Conservation (phyloP, 2,329 filamentous ascomycete species). For the Arthroderma sp. region DNA sequence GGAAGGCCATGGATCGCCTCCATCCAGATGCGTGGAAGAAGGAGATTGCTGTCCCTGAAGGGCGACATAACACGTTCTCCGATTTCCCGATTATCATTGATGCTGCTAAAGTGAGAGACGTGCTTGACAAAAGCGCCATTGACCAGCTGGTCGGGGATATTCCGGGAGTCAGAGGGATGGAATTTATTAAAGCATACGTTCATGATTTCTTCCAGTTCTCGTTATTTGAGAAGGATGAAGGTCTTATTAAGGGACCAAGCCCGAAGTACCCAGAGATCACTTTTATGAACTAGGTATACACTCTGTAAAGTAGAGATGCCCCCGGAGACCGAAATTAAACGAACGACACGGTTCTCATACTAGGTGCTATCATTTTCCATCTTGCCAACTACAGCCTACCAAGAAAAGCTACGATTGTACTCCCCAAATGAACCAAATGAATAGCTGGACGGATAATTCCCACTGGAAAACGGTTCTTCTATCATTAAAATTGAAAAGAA, state of each 20-base stretch:
- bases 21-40: slow-evolving; percentile 12
- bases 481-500: neutral
- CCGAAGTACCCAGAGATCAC: neutral
- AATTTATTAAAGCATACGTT: neutral
- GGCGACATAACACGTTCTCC: slow-evolving; percentile 14
- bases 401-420: too few relatives aligned
- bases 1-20: slow-evolving; percentile 9
- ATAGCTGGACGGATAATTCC: neutral
- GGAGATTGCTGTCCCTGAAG: slow-evolving; percentile 12
- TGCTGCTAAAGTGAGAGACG: neutral
- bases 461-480: neutral
- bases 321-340: too few relatives aligned
- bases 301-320: neutral
- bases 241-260: neutral
- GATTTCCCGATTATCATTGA: slow-evolving; percentile 16
- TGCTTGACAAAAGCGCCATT: neutral
- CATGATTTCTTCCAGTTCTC: slow-evolving; percentile 4
- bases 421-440: too few relatives aligned
- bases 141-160: slow-evolving; percentile 1
- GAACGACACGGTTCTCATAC: too few relatives aligned
- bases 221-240: slow-evolving; percentile 2
- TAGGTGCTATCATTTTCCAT: too few relatives aligned
- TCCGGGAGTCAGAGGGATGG: neutral
- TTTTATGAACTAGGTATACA: neutral
- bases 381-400: too few relatives aligned